Conservation (phyloP, 805 yeast species). For the Cyberlindnera maritima region DNA sequence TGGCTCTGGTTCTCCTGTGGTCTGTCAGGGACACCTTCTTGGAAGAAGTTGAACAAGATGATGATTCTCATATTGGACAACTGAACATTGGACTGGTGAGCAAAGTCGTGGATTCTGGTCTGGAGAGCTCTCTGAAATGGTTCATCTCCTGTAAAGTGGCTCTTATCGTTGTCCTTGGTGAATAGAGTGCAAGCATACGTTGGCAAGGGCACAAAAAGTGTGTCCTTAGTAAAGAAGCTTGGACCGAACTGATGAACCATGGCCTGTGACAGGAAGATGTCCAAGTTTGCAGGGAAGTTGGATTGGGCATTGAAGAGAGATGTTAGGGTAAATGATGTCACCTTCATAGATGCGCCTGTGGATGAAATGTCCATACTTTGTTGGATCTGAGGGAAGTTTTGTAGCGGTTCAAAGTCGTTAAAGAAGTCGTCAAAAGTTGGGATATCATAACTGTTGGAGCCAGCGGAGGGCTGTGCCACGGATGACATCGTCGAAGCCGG, state of each 20-base stretch:
- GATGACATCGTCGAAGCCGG: slow-evolving; percentile 5
- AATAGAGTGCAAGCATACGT: slow-evolving; percentile 22
- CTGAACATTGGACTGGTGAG: slow-evolving; percentile 16
- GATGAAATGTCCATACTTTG: slow-evolving; percentile 17
- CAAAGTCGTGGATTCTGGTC: slow-evolving; percentile 20
- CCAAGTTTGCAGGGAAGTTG: slow-evolving; percentile 23
- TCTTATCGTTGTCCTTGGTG: slow-evolving; percentile 23
- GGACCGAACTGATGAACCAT: slow-evolving; percentile 18
- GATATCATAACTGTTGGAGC: slow-evolving; percentile 6
- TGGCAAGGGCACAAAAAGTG: slow-evolving; percentile 26
- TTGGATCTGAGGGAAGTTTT: slow-evolving; percentile 16
- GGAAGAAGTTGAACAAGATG: slow-evolving; percentile 21
- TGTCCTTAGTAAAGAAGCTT: slow-evolving; percentile 19
- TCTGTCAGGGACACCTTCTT: slow-evolving; percentile 25
- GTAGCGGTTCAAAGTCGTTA: slow-evolving; percentile 24
- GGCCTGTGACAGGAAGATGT: slow-evolving; percentile 20
- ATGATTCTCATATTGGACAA: slow-evolving; percentile 19
- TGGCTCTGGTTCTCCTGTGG: slow-evolving; percentile 25
- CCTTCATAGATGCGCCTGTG: slow-evolving; percentile 17
- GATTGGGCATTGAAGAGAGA: slow-evolving; percentile 20
- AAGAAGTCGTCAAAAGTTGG: slow-evolving; percentile 26
- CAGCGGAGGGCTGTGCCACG: neutral
- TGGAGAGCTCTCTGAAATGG: slow-evolving; percentile 15
- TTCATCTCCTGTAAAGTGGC: slow-evolving; percentile 21
- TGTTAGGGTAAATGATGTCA: slow-evolving; percentile 17